Base-by-base conservation (phyloP, 805 yeast species). In the Yarrowia sp. region DNA sequence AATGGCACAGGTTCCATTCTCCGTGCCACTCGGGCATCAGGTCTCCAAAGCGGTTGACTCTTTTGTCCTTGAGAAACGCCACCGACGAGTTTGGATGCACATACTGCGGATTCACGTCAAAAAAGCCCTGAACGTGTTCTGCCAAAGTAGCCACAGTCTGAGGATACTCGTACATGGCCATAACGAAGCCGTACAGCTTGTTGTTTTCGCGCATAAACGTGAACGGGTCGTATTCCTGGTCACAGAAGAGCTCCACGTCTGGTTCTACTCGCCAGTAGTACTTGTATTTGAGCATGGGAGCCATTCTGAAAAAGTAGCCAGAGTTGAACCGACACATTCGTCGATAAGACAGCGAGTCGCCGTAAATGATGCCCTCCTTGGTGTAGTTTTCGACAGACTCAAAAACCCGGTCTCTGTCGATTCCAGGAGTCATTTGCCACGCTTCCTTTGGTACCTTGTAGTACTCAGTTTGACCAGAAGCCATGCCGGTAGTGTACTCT, bases 201-300 rank as follows among this genome's bases (percentile, higher is more conserved):
- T 83, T 78, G 70, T 89, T 85, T 65, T 85, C 86, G 69, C 90
- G 81, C 88, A 93, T 82, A 67, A 87, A 82, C 71, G 84, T 82
- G 79, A 93, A 93, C 14, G 97, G 92, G 75, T 93, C 99, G 78
- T 78, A 75, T 32, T 67, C 38, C 63, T 72, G 74, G 77, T 95
- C 98, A 76, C 98, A 95, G 74, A 80, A 89, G 74, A 89, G 89
- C 71, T 89, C 86, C 58, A 92, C 92, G 68, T 87, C 91, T 0
- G 99, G 99, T 75, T 93, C 99, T 12, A 93, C 97, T 68, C 99
- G 82, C 85, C 96, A 92, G 77, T 93, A 93, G 81, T 87, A 95
- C 67, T 91, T 93, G 77, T 89, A 95, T 35, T 87, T 80, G 49
- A 79, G 74, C 70, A 92, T 76, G 49, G 91, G 73, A 65, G 85